A percentile compares a stretch with the other conserved stretches of the same genome.
These are phyloP conservation scores for Gaeumannomyces tritici DNA, from an alignment of 2,329 filamentous ascomycete species.

Conservation along the genomic window DNA sequence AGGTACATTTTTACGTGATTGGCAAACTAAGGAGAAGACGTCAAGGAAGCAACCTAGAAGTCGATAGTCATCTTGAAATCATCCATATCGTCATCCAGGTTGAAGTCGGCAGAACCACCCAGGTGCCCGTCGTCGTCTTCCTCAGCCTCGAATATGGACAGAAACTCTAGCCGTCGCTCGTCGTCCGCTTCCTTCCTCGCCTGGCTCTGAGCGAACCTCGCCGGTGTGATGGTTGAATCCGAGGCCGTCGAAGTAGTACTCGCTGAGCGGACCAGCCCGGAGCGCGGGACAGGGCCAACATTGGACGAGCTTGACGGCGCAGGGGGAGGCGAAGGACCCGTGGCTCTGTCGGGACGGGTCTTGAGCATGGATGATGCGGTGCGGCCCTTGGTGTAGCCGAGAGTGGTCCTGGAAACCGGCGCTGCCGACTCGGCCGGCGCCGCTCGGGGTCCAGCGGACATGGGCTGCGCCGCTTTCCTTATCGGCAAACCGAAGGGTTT, in stretches of 20 bases:
- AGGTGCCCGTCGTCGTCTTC: constrained; percentile 34
- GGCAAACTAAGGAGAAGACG: constrained; percentile 5
- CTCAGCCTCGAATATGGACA: constrained; percentile 46
- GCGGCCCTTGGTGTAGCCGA: constrained; percentile 78
- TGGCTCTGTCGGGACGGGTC: background rate
- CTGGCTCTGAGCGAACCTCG: constrained; percentile 25
- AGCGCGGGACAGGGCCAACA: background rate
- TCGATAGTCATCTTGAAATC: constrained; percentile 46
- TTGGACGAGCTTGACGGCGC: background rate
- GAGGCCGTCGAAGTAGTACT: constrained; percentile 27
- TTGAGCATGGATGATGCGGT: constrained; percentile 37
- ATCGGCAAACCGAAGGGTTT: constrained; percentile 14
- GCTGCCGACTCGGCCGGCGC: constrained; percentile 33
- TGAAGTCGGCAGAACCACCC: constrained; percentile 20
- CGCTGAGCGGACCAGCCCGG: constrained; percentile 16
- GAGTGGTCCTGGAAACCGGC: constrained; percentile 66
- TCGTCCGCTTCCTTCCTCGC: constrained; percentile 19
- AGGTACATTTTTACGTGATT: background rate
- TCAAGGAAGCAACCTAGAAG: constrained; percentile 9
- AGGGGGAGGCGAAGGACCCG: background rate
- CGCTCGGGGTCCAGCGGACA: constrained; percentile 10
- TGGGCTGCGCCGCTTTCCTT: constrained; percentile 16
- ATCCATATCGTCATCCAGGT: constrained; percentile 36
- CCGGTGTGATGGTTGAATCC: constrained; percentile 38
- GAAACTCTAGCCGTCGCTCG: constrained; percentile 35